Base-by-base conservation (phyloP, 2,329 filamentous ascomycete genomes). In the Botrytis medusae region DNA sequence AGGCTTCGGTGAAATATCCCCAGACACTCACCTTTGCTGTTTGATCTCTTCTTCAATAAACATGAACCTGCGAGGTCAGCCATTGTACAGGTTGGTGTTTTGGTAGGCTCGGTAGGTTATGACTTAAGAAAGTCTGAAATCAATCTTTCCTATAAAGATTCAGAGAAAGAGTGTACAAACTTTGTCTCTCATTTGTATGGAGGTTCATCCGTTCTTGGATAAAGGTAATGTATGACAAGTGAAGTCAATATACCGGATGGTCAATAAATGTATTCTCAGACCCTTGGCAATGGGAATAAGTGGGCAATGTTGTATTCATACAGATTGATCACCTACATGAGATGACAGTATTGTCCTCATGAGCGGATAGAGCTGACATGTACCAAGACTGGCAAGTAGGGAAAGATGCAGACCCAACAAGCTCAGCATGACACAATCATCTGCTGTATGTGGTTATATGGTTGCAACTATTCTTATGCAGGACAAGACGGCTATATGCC, bases 21-120 rank as follows among this genome's bases (percentile, higher is more conserved):
- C 85, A 16, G 90, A 91, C 10, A 84, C 83, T 73, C 88, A 86
- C 69, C 91, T 86, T 80, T 93, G 91, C 78, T 93, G 90, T 76
- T 92, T 57, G n/a, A 8, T 64, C 12, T 10, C 29, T 25, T 22
- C 29, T 29, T 40, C 42, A n/a, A 48, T 34, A 20, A 46, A 48
- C 32, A 44, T 48, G 46, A 6, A 25, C 6, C 46, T n/a, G 5
- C 22, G 22, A 64, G 10, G 29, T 25, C 62, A 25, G 16, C 20
- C 20, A 48, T 34, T 29, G 20, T 32, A 9, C 20, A 8, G 42
- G 14, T 14, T 46, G 40, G 18, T 7, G n/a, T 14, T 22, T 9
- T 20, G 25, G 42, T 18, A 8, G 29, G 14, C 14, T 9, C 12
- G 25, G 42, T 18, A 8, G 29, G 14, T 48, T 37, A 22, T 46